Evolutionary conservation across 2,329 filamentous ascomycete genomes (phyloP).

Genomic region (Diaporthe citriasiana): DNA sequence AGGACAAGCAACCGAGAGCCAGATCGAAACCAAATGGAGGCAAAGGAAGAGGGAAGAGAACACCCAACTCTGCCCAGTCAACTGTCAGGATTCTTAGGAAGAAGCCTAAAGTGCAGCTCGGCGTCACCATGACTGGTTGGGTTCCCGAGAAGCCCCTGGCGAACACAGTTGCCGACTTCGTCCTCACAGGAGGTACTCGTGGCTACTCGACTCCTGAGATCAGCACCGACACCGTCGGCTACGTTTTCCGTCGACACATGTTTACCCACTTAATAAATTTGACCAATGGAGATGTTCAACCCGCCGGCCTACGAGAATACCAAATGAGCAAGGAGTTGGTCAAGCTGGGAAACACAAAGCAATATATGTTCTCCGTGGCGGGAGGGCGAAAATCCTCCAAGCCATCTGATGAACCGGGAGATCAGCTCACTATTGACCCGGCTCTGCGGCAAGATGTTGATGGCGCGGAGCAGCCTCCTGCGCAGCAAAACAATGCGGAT

Average conservation of each 20-base stretch:
- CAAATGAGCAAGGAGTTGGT: slow-evolving; percentile 55
- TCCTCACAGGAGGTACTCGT: slow-evolving; percentile 49
- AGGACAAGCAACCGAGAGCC: slow-evolving; percentile 45
- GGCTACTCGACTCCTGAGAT: slow-evolving; percentile 55
- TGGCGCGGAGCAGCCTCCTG: background rate
- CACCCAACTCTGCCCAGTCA: slow-evolving; percentile 7
- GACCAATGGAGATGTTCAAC: slow-evolving; percentile 54
- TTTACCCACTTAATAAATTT: slow-evolving; percentile 51
- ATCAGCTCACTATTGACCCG: slow-evolving; percentile 36
- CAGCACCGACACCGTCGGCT: slow-evolving; percentile 53
- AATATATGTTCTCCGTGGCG: slow-evolving; percentile 56
- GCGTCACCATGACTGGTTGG: slow-evolving; percentile 46
- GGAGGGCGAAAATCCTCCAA: slow-evolving; percentile 3
- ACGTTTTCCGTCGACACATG: slow-evolving; percentile 54
- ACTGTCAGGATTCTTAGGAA: slow-evolving; percentile 35
- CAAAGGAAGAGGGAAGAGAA: slow-evolving; percentile 31
- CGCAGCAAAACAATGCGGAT: background rate
- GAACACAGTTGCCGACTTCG: slow-evolving; percentile 53
- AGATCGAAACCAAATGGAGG: slow-evolving; percentile 39
- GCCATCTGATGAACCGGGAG: background rate
- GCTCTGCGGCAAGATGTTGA: slow-evolving; percentile 13
- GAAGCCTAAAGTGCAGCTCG: slow-evolving; percentile 36
- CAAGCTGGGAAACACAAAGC: slow-evolving; percentile 57
- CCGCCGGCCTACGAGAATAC: slow-evolving; percentile 56
- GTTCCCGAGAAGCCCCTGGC: slow-evolving; percentile 53